Evolutionary conservation across 1,284 basidiomycete genomes (phyloP).

Genomic region (Gymnopus androsaceus): DNA sequence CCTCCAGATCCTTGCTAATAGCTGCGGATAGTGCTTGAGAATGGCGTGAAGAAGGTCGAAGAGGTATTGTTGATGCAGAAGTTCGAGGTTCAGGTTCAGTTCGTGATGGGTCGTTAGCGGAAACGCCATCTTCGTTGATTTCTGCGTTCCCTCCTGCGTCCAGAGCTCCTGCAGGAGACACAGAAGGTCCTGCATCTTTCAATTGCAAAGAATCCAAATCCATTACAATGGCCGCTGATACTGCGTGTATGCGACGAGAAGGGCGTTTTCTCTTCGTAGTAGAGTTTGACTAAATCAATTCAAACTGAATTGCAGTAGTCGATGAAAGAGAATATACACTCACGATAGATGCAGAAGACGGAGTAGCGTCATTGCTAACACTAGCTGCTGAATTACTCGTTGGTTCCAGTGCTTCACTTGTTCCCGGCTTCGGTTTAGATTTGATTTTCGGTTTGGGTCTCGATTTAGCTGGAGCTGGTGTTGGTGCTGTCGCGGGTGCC

Average conservation of each 20-base stretch:
- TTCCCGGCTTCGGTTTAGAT: neutral
- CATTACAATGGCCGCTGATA: neutral
- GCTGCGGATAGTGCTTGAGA: neutral
- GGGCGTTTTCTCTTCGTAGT: neutral
- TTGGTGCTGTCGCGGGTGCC: neutral
- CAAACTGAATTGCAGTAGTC: neutral
- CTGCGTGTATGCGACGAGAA: neutral
- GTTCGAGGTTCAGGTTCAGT: neutral
- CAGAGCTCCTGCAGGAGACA: neutral
- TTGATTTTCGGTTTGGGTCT: constrained; percentile 8
- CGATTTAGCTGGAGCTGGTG: neutral
- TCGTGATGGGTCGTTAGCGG: neutral
- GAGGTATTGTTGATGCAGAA: neutral
- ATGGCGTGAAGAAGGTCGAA: neutral
- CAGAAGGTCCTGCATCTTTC: too few species aligned
- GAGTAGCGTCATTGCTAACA: neutral
- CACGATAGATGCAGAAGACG: neutral
- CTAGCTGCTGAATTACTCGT: neutral
- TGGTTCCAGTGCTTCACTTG: neutral
- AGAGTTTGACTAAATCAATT: neutral
- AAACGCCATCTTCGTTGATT: neutral
- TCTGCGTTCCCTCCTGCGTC: neutral
- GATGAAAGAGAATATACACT: neutral
- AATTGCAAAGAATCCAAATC: neutral
- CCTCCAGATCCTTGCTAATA: too few species aligned